A percentile compares a stretch with the other conserved stretches of the same genome.
These are phyloP conservation scores for Jimgerdemannia lactiflua DNA, from an alignment of 192 early-diverging fungal species.

Conservation along the genomic window DNA sequence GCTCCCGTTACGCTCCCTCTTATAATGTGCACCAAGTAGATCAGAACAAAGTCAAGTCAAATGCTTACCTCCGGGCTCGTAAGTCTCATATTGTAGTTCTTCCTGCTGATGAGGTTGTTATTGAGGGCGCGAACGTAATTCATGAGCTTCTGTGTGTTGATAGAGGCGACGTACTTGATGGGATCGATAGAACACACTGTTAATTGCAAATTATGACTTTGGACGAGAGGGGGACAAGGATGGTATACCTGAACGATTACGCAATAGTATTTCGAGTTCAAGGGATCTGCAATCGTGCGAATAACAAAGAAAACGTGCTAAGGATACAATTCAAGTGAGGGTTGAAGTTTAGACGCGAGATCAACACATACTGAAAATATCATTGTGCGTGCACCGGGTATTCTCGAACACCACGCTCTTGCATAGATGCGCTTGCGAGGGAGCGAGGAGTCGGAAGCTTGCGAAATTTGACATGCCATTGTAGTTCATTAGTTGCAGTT, in stretches of 20 bases:
- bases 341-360: slow-evolving; percentile 28
- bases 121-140: slow-evolving; percentile 60
- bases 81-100: slow-evolving; percentile 79
- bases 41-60: background rate
- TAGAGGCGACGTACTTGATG: slow-evolving; percentile 47
- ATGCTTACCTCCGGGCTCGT: slow-evolving; percentile 48
- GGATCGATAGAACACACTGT: background rate
- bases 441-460: slow-evolving; percentile 58
- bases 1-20: too few species aligned
- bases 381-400: slow-evolving; percentile 64
- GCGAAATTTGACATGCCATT: background rate
- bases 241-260: slow-evolving; percentile 61
- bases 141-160: slow-evolving; percentile 62
- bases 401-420: slow-evolving; percentile 90
- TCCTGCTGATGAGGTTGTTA: slow-evolving; percentile 52
- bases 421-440: slow-evolving; percentile 79
- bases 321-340: too few species aligned
- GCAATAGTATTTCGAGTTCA: slow-evolving; percentile 60
- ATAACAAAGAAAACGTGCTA: slow-evolving; percentile 7
- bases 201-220: too few species aligned
- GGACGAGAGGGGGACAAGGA: too few species aligned
- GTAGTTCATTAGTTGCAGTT: too few species aligned
- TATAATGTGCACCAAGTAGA: too few species aligned
- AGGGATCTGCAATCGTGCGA: slow-evolving; percentile 29
- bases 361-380: slow-evolving; percentile 29